Evolutionary conservation across 2,329 filamentous ascomycete genomes (phyloP).

Genomic region (Colletotrichum sp.): DNA sequence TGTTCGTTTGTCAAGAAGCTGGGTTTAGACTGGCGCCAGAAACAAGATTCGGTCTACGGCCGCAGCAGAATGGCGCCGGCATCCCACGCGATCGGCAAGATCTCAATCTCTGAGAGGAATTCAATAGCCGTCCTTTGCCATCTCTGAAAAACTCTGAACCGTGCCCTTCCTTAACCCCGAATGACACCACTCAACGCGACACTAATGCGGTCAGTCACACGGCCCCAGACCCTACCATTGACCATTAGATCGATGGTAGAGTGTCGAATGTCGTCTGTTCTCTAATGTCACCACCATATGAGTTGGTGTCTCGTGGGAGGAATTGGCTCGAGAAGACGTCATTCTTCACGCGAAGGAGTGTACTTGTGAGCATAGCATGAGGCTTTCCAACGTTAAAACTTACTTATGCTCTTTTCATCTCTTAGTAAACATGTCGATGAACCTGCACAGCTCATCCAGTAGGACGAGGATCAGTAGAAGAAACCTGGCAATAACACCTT

Average conservation of each 20-base stretch:
- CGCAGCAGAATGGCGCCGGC: not conserved
- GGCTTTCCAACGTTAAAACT: not conserved
- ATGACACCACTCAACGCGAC: not conserved
- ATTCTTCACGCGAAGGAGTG: not conserved
- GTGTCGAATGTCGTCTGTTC: not conserved
- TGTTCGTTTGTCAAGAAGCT: not conserved
- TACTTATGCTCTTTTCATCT: not conserved
- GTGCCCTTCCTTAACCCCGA: not conserved
- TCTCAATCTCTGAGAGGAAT: not conserved
- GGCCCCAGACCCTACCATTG: not conserved
- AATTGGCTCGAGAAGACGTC: not conserved
- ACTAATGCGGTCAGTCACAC: not conserved
- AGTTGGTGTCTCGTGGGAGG: not conserved
- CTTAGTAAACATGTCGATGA: accelerated
- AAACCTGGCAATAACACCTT: too few relatives aligned
- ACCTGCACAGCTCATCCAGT: not conserved
- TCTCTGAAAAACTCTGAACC: not conserved
- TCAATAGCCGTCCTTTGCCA: not conserved
- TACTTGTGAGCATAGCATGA: not conserved
- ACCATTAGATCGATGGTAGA: not conserved
- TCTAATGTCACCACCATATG: not conserved
- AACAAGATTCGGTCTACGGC: not conserved
- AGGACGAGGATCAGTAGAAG: not conserved
- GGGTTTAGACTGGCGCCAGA: not conserved
- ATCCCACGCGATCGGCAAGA: not conserved